Evolutionary conservation across 805 yeast genomes (phyloP), one percentile per base, ranked within the genome.

Genomic region (Saccharomycopsis babjevae): DNA sequence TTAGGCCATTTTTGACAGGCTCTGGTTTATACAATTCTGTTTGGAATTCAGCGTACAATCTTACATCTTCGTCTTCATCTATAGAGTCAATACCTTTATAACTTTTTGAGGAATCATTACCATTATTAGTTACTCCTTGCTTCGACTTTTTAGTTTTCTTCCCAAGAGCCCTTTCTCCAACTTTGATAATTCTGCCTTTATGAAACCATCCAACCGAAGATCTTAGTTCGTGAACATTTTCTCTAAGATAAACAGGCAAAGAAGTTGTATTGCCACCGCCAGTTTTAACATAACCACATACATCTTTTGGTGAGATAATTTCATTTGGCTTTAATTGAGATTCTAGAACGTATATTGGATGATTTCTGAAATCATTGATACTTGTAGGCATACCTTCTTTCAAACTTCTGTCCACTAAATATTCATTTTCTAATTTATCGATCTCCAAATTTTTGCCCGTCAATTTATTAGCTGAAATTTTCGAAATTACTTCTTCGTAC

Each of bases 301-400:
- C 81, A 46, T 79, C 84, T 67, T 77, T 81, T 0, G 92, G 89
- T 59, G 79, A 77, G 4, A 93, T 71, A 5, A 91, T 77, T 69
- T 94, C 97, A 69, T 85, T 87, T 58, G 81, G 79, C 57, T 80
- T 79, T 39, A 94, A 70, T 65, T 91, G 96, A 2, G 83, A 78
- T 69, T 89, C 96, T 15, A 94, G 70, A 0, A 87, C 94, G 71
- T 86, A 94, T 15, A 84, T 72, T 0, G 99, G 99, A 71, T 94
- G 99, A 57, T 85, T 85, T 58, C 84, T 85, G 70, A 92, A 89
- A 66, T 91, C 97, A 58, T 84, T 86, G 30, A 90, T 74, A 67
- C 83, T 88, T 60, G 84, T 84, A 0, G 99, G 99, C 79, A 93
- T 85, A 0, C 96, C 97, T 68, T 94, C 98, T 34, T 79, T 76